These are phyloP conservation scores for Prunus armeniaca DNA, from an alignment of 306 rosid genomes.

Conservation along the genomic window DNA sequence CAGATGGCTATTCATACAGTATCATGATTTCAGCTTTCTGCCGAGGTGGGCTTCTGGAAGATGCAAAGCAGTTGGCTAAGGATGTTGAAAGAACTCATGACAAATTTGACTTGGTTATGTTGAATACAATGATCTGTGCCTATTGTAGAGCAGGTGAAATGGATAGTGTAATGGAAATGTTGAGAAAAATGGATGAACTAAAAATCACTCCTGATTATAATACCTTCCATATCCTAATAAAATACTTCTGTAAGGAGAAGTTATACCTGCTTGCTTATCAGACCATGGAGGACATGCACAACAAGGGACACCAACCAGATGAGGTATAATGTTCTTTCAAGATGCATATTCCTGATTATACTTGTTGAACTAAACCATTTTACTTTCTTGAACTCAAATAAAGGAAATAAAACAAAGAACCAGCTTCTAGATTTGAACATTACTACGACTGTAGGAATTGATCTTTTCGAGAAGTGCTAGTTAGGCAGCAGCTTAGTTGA, in stretches of 20 bases:
- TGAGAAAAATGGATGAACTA: conserved; percentile 83
- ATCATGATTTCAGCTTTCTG: conserved; percentile 89
- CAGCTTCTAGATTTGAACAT: not conserved
- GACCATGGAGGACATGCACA: conserved; percentile 80
- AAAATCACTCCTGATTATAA: conserved; percentile 81
- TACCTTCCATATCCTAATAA: conserved; percentile 78
- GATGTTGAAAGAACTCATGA: conserved; percentile 66
- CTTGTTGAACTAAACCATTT: not conserved
- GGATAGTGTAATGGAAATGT: conserved; percentile 89
- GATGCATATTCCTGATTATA: conserved; percentile 5
- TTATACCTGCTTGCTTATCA: conserved; percentile 73
- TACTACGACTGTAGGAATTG: not conserved
- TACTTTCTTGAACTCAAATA: not conserved
- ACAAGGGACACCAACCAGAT: conserved; percentile 74
- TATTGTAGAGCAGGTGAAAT: conserved; percentile 95
- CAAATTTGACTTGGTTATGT: conserved; percentile 81
- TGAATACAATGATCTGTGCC: conserved; percentile 90
- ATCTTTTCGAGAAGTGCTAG: not conserved
- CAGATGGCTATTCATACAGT: conserved; percentile 95
- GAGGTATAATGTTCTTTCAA: conserved; percentile 55
- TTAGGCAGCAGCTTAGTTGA: not conserved
- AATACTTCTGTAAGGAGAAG: conserved; percentile 82
- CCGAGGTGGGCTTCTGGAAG: conserved; percentile 77
- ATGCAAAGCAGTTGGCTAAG: conserved; percentile 79
- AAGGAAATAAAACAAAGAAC: not conserved